Base-by-base conservation (phyloP, 2,329 filamentous ascomycete genomes). In the Neophaeococcomyces aloes region DNA sequence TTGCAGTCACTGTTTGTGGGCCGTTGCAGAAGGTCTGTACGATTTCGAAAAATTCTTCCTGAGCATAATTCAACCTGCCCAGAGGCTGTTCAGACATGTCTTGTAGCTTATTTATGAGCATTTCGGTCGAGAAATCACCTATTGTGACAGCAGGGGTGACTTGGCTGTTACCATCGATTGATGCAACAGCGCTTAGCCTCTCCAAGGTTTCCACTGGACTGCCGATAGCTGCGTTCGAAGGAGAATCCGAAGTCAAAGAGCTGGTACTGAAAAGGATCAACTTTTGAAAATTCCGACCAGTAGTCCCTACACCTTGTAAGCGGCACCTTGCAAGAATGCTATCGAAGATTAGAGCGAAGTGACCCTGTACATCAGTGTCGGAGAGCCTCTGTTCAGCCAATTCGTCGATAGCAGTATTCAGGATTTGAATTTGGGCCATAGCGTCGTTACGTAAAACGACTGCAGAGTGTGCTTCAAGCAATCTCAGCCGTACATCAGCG, bases 391-490 rank as follows among this genome's bases (percentile, higher is more conserved):
- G 14, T 8, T 7, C 14, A 18, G 36, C 29, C 21, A 45, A 21
- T 13, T 40, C 36, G n/a, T 40, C 27, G 18, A 45, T 37, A 18
- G 43, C 36, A 19, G 33, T 29, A 17, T 7, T 29, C 29, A 45
- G 29, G 14, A 23, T 21, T 7, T 15, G n/a, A 19, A 45, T 35
- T 13, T 42, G 29, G 10, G 19, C 15, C 23, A 10, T 34, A 15
- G 37, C 58, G 4, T 61, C 61, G 21, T 62, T 62, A 30, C 59
- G 49, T 17, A 58, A 46, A 29, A 66, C 50, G 33, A 66, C 59
- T 18, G 59, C 57, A 29, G 48, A 53, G 29, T 66, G 62, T 13
- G 64, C 63, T 14, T 61, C 58, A 32, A 65, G 57, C 17, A 69
- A 33, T 31, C 45, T 50, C 4, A 35, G 40, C 25, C 49, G 47